A percentile compares a stretch with the other conserved stretches of the same genome.
These are phyloP conservation scores for Obelidium mucronatum DNA, from an alignment of 192 early-diverging fungal species.

Conservation along the genomic window DNA sequence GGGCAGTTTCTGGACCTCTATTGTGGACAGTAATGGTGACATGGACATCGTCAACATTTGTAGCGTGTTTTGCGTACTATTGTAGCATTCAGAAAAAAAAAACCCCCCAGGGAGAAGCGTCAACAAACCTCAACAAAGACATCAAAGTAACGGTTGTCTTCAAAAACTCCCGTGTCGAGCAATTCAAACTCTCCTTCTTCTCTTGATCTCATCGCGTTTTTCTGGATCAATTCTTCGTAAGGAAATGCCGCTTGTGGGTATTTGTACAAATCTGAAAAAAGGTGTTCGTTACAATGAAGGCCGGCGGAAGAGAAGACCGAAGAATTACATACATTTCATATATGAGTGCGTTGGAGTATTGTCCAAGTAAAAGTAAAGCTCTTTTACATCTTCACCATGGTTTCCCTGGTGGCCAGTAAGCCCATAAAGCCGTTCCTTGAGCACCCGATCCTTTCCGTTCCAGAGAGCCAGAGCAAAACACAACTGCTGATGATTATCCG, in stretches of 20 bases:
- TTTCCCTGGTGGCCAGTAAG: slow-evolving; percentile 42
- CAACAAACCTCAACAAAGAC: slow-evolving; percentile 37
- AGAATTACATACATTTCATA: too few species aligned
- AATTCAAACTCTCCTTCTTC: slow-evolving; percentile 43
- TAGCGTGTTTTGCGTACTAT: slow-evolving; percentile 40
- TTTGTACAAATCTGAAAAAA: slow-evolving; percentile 47
- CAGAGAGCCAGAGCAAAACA: slow-evolving; percentile 42
- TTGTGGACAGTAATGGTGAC: slow-evolving; percentile 34
- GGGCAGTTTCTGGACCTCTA: slow-evolving; percentile 17
- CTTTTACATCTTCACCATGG: slow-evolving; percentile 50
- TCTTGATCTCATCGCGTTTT: slow-evolving; percentile 30
- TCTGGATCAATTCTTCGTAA: slow-evolving; percentile 34
- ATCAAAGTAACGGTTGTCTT: slow-evolving; percentile 40
- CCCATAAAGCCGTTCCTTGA: slow-evolving; percentile 47
- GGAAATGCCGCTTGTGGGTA: slow-evolving; percentile 46
- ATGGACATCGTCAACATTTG: slow-evolving; percentile 33
- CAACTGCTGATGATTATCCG: slow-evolving; percentile 41
- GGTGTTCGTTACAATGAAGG: not conserved
- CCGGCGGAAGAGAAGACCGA: not conserved
- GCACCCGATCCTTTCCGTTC: slow-evolving; percentile 41
- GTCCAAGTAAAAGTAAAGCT: slow-evolving; percentile 43
- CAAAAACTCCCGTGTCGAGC: slow-evolving; percentile 40
- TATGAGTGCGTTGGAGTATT: slow-evolving; percentile 44
- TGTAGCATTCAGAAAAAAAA: too few species aligned
- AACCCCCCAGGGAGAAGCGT: not conserved